Evolutionary conservation across 306 rosid species (phyloP), one percentile per base, ranked within the genome.

Genomic region (Castanea crenata): DNA sequence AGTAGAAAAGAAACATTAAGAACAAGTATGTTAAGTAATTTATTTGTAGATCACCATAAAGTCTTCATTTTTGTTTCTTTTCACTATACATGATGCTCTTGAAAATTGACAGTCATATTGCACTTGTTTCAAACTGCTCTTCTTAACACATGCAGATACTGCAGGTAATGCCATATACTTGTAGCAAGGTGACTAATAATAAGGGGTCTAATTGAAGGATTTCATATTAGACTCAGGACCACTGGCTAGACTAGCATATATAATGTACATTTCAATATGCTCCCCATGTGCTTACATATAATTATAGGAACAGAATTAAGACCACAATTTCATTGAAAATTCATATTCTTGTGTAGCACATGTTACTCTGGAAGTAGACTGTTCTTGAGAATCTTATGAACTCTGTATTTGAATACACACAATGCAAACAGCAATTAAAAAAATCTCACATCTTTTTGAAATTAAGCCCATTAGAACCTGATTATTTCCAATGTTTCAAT

Each of bases 381-480:
- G 18, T 55, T 72, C 78, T 23, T n/a, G 29, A 20, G 44, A 79
- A 75, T 75, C 76, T 54, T 31, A 52, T 52, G 56, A 78, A 32
- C 32, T 61, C 57, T 38, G 31, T 31, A 19, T 20, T 3, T 32
- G 19, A 44, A 52, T 72, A 71, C 10, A 77, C 68, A 35, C n/a
- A 21, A 74, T 56, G 32, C 25, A 67, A 23, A 67, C 15, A 35
- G 64, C 46, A 44, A 38, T 54, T 34, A 58, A 59, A 64, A 32
- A 78, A 78, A 20, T 27, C 21, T 27, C 21, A 46, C 20, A 58
- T 51, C 59, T 25, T 80, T 55, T 27, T 35, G 65, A 59, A 59
- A 5, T 54, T 52, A 29, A 59, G 76, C 61, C 69, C 32, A 52
- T 34, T 14, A 52, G 27, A 44, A 57, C 31, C 44, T 71, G 64